Percentiles rank a stretch among this genome's conserved stretches.
phyloP scores from a whole-genome alignment of 2,329 filamentous ascomycete genomes.

The Colletotrichum agaves region DNA sequence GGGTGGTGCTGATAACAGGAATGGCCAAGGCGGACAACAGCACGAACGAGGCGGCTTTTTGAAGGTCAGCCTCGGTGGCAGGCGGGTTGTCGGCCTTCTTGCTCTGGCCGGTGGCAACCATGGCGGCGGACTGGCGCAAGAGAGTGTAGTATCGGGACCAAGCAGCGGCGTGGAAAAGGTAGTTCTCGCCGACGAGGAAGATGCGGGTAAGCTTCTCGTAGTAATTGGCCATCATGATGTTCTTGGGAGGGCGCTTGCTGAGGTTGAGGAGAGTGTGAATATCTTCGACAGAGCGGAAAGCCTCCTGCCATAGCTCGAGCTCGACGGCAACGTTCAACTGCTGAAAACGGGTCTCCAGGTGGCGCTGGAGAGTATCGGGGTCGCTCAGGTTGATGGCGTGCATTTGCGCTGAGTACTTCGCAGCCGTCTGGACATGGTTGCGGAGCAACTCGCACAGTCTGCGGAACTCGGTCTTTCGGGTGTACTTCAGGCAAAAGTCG shows the following conservation, averaged over 20 bases:
- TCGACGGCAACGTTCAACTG: conserved; percentile 98
- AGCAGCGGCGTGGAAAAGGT: conserved; percentile 97
- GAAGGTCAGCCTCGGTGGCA: conserved; percentile 88
- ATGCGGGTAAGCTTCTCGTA: conserved; percentile 99
- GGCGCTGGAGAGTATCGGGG: conserved; percentile 94
- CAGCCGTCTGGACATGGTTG: conserved; percentile 98
- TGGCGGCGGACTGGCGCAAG: conserved; percentile 86
- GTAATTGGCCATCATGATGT: conserved; percentile 99
- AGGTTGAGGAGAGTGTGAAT: conserved; percentile 97
- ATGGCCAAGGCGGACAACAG: conserved; percentile 96
- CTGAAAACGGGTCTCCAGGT: conserved; percentile 97
- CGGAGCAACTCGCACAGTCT: conserved; percentile 97
- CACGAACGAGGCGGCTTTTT: conserved; percentile 95
- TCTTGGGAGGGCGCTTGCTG: conserved; percentile 98
- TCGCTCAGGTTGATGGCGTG: conserved; percentile 99
- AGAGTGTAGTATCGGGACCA: conserved; percentile 99
- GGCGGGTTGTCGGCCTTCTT: conserved; percentile 95
- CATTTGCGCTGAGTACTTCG: conserved; percentile 99
- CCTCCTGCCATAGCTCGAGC: conserved; percentile 98
- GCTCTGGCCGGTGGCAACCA: conserved; percentile 85
- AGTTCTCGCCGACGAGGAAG: conserved; percentile 99
- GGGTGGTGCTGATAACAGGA: conserved; percentile 97
- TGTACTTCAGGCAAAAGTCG: conserved; percentile 98
- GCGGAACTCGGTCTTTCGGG: conserved; percentile 98
- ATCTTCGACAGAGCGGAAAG: conserved; percentile 98